Evolutionary conservation across 2,329 filamentous ascomycete genomes (phyloP), one percentile per base, ranked within the genome.

Genomic region (Calcarisporium arbuscula): DNA sequence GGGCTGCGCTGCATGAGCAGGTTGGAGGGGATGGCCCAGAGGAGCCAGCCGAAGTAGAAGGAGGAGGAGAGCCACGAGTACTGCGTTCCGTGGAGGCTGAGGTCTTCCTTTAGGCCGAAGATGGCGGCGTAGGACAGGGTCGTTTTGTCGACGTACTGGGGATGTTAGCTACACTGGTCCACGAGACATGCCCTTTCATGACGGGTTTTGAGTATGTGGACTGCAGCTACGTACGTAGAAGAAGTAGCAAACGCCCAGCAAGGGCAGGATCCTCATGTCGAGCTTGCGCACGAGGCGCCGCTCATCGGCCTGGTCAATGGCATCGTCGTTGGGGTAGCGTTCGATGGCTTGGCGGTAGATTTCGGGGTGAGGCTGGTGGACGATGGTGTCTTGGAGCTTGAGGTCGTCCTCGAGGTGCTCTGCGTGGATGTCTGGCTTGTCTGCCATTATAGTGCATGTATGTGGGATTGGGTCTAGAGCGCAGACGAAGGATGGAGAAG

Each of bases 111-210:
- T 39, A 83, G 72, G 2, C 76, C 76, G 38, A 82, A 80, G 32
- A 82, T 75, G 15, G 78, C 77, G 1, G 79, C 77, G 43, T 80
- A 82, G 1, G 68, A 74, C 9, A 77, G 54, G 0, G 70, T 77
- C 0, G 73, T 77, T 59, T 77, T 60, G 22, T 57, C 53, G 14
- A 55, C 53, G 29, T 53, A 62, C 42, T 42, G 19, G 3, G 14
- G n/a, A n/a, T 14, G 12, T 20, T 6, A 5, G 12, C 9, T 21
- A n/a, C n/a, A n/a, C n/a, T n/a, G n/a, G n/a, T n/a, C n/a, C n/a
- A n/a, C n/a, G n/a, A n/a, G n/a, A n/a, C n/a, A n/a, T n/a, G n/a
- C n/a, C n/a, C n/a, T n/a, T 18, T 3, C 7, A 15, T 8, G 8
- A 7, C 18, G n/a, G 21, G 33, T 37, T n/a, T n/a, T n/a, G n/a